Evolutionary conservation across 148 eudicot genomes (phyloP).

Genomic region (Nepenthes gracilis): DNA sequence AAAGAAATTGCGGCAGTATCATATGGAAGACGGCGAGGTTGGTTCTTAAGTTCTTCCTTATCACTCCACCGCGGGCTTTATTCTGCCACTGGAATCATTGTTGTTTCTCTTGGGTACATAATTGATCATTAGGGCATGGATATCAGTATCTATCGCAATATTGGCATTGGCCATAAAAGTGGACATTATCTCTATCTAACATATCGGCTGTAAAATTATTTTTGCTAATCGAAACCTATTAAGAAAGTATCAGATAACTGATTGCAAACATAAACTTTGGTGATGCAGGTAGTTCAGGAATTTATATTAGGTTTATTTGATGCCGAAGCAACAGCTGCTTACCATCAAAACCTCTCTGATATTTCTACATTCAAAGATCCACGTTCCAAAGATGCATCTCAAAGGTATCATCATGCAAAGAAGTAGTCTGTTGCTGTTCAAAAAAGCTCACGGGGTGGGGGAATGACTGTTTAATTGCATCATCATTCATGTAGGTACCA

Average conservation of each 20-base stretch:
- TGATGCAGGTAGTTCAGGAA: conserved; percentile 69
- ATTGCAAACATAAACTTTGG: not conserved
- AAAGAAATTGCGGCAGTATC: conserved; percentile 58
- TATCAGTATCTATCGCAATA: too few relatives aligned
- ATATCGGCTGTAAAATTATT: too few relatives aligned
- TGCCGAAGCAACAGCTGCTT: conserved; percentile 66
- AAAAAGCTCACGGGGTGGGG: not conserved
- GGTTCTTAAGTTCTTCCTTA: not conserved
- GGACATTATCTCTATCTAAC: too few relatives aligned
- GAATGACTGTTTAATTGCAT: not conserved
- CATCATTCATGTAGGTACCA: conserved; percentile 61
- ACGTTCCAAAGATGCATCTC: conserved; percentile 89
- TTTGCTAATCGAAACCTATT: too few relatives aligned
- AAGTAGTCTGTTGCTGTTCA: too few relatives aligned
- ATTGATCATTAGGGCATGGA: too few relatives aligned
- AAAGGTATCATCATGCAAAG: conserved; percentile 30
- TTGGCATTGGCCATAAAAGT: too few relatives aligned
- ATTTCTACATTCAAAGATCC: conserved; percentile 78
- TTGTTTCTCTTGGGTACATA: too few relatives aligned
- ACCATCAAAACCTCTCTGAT: conserved; percentile 68
- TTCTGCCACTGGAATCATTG: too few relatives aligned
- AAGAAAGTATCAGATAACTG: too few relatives aligned
- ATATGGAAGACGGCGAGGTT: conserved; percentile 89
- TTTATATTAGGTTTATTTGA: conserved; percentile 75
- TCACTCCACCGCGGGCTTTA: not conserved